Evolutionary conservation across 495 filamentous ascomycete genomes (phyloP), one percentile per base, ranked within the genome.

Genomic region (Daldinia grandis): DNA sequence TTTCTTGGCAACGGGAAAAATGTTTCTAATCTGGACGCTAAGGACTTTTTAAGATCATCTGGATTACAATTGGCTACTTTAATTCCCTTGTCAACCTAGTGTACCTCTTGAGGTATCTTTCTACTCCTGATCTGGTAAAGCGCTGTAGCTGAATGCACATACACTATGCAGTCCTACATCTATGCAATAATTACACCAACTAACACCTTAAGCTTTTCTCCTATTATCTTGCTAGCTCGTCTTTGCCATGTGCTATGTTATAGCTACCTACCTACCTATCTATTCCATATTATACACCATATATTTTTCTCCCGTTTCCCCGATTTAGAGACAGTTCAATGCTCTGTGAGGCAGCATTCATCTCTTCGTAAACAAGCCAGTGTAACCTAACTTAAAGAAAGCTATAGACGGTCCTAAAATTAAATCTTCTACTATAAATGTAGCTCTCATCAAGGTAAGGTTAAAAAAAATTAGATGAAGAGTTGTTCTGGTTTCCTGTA

Each of bases 1-100:
- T 72, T 61, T 5, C 69, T 72, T 72, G 69, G 69, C 69, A 8
- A 30, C 64, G 59, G 64, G 28, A 67, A 10, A 25, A 37, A 15
- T 54, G 51, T 66, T 65, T 58, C 63, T 66, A 59, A 71, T 67
- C 59, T 55, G 49, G 44, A 62, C 31, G 53, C 68, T 59, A 58
- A 63, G 54, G 35, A 58, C n/a, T 63, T 63, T 24, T 57, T 37
- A 59, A 66, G 63, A 67, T 62, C 58, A 66, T 71, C 63, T 49
- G n/a, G 31, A 57, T 19, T 61, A 8, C 38, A 44, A 72, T 72
- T 72, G 69, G 69, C 49, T 51, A 38, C n/a, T 9, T 53, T 30
- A 55, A 44, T 53, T 53, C 49, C 49, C 49, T 8, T 28, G 49
- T 53, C 49, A 47, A 47, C 4, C 7, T 47, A n/a, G n/a, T n/a